phyloP scores from a whole-genome alignment of 2,329 filamentous ascomycete genomes.

The Aspergillus tanneri region DNA sequence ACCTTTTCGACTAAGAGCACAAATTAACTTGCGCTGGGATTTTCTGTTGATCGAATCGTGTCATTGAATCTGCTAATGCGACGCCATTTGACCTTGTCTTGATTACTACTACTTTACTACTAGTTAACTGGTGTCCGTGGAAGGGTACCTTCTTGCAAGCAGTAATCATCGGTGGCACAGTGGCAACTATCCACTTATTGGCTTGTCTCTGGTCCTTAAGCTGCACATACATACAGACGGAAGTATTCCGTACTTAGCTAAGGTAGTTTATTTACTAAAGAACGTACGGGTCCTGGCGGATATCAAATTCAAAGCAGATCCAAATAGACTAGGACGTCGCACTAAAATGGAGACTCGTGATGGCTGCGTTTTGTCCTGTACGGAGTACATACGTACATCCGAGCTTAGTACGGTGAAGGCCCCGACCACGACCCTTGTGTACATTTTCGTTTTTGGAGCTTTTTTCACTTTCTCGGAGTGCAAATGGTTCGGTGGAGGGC shows the following conservation, averaged over 20 bases:
- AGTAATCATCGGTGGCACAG: neutral
- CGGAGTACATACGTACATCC: neutral
- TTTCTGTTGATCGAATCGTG: slow-evolving; percentile 1
- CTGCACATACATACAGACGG: neutral
- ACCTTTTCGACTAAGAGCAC: neutral
- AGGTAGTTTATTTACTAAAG: too few species aligned
- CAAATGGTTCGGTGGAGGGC: neutral
- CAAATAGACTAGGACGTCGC: neutral
- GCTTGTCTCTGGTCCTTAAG: neutral
- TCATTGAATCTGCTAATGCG: slow-evolving; percentile 1
- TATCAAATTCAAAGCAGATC: neutral
- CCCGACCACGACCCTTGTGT: neutral
- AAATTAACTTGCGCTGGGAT: neutral
- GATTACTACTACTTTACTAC: neutral
- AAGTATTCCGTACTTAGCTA: too few species aligned
- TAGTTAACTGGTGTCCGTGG: neutral
- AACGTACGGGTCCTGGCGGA: neutral
- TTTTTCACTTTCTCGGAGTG: neutral
- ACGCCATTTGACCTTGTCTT: slow-evolving; percentile 4
- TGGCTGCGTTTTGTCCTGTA: neutral
- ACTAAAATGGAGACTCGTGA: slow-evolving; percentile 5
- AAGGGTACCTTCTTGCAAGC: neutral
- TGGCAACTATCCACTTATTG: neutral
- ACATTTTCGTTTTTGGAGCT: neutral
- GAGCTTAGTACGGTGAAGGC: neutral